Conservation (phyloP, 2,329 filamentous ascomycete genomes). For the Talaromyces sp. region DNA sequence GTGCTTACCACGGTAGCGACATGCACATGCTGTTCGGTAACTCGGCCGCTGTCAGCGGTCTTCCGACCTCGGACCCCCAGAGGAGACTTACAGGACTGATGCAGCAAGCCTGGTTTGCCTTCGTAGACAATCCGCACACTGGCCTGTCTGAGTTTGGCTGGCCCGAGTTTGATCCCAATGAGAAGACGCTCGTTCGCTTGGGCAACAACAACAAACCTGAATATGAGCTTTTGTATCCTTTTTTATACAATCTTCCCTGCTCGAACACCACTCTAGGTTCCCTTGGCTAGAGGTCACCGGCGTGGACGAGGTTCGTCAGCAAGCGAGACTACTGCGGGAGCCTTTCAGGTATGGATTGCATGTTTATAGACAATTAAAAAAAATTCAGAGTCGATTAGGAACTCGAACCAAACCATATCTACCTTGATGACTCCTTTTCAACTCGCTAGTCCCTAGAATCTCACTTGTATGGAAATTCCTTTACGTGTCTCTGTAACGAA, state of each 20-base stretch:
- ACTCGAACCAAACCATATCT: too few species aligned
- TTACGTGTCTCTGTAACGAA: not conserved
- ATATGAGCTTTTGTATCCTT: constrained; percentile 9
- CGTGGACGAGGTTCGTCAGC: not conserved
- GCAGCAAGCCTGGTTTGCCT: constrained; percentile 43
- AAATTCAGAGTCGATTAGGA: too few species aligned
- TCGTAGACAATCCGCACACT: constrained; percentile 36
- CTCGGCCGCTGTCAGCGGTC: constrained; percentile 38
- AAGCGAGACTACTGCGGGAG: not conserved
- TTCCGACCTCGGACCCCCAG: constrained; percentile 32
- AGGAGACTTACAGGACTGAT: constrained; percentile 34
- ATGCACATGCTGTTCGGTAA: constrained; percentile 49
- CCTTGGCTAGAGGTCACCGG: not conserved
- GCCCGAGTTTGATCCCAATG: constrained; percentile 32
- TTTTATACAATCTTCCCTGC: not conserved
- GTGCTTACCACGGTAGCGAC: constrained; percentile 50
- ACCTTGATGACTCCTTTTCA: too few species aligned
- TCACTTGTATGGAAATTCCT: not conserved
- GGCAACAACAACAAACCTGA: constrained; percentile 22
- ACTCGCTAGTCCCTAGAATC: not conserved
- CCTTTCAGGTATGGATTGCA: not conserved
- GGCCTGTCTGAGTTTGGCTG: constrained; percentile 39
- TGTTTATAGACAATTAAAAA: not conserved
- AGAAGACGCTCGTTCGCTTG: constrained; percentile 26
- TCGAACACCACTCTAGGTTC: constrained; percentile 1